Base-by-base conservation (phyloP, 306 rosid genomes). In the Quercus variabilis region DNA sequence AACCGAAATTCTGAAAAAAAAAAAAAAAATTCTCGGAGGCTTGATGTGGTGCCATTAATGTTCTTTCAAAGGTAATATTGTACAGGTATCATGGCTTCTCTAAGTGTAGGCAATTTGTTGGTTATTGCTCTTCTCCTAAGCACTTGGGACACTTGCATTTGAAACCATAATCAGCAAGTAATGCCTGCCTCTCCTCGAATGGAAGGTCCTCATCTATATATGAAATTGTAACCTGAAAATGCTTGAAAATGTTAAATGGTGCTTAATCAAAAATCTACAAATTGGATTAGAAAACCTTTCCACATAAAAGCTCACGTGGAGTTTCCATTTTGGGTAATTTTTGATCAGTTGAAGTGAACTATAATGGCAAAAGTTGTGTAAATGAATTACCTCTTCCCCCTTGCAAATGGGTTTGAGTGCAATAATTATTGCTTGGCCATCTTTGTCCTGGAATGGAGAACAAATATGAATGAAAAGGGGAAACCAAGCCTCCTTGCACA, bases 401-500 rank as follows among this genome's bases (percentile, higher is more conserved):
- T 82, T 90, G 77, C 62, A 12, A 75, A 95, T 93, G 58, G 90
- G 80, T 73, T 86, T 85, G 59, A 80, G 55, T 65, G 97, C 92
- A 83, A 95, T 73, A 85, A 93, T 84, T 15, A 93, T 93, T 69
- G 98, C 98, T 86, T 93, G 97, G 80, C 98, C 99, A 81, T 93
- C 99, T 84, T 85, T 83, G 78, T 95, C 99, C 98, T 95, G 94
- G 79, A 84, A 8, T 35, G 23, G 26, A 68, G 52, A 68, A 68
- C 52, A 18, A 35, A 68, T 6, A 68, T 19, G 72, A 35, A 68
- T 35, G 52, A 68, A 64, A 8, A 28, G 70, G 43, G 21, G 46
- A 64, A 64, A 64, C 31, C 33, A 23, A 23, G 3, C 12, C 30
- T 59, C 65, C 15, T 23, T 5, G 17, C 28, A 23, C 18, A 21